Base-by-base conservation (phyloP, 2,329 filamentous ascomycete genomes). In the Beauveria rudraprayagi region DNA sequence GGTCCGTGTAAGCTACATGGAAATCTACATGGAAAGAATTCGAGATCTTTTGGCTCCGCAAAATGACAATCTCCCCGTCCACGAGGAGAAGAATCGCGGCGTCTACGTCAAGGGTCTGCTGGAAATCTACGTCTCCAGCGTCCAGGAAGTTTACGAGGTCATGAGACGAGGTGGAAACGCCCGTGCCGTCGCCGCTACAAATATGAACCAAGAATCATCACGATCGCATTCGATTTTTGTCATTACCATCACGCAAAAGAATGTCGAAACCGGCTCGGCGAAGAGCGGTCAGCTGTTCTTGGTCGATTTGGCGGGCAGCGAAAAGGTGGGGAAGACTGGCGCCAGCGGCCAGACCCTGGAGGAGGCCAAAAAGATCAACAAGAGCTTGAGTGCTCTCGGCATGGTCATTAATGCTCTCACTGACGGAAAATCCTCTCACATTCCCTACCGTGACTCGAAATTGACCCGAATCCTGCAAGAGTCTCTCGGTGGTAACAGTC, bases 281-380 rank as follows among this genome's bases (percentile, higher is more conserved):
- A 96, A 97, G 80, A 96, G 92, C 71, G 94, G 94, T 62, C 92
- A 96, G 76, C 85, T 99, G 24, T 97, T 97, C 82, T 80, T 99
- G 73, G 94, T 99, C 65, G 94, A 99, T 87, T 80, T 99, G 80
- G 94, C 94, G 58, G 94, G 94, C 81, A 96, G 91, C 71, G 94
- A 99, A 78, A 97, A 97, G 79, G 92, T 97, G 56, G 93, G 94
- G 72, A 97, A 99, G 83, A 99, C 94, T 34, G 94, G 94, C 68
- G 94, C 94, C 64, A 97, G 91, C 73, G 94, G 94, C 61, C 94
- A 97, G 76, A 97, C 93, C 5, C 81, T 99, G 48, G 94, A 97
- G 75, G 94, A 99, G 75, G 94, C 94, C 63, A 97, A 97, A 82
- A 99, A 99, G 83, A 99, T 99, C 83, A 99, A 99, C 83, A 97